These are phyloP conservation scores for Xenosphaeropsis pyriputrescens DNA, from an alignment of 2,329 filamentous ascomycete genomes.

Conservation along the genomic window DNA sequence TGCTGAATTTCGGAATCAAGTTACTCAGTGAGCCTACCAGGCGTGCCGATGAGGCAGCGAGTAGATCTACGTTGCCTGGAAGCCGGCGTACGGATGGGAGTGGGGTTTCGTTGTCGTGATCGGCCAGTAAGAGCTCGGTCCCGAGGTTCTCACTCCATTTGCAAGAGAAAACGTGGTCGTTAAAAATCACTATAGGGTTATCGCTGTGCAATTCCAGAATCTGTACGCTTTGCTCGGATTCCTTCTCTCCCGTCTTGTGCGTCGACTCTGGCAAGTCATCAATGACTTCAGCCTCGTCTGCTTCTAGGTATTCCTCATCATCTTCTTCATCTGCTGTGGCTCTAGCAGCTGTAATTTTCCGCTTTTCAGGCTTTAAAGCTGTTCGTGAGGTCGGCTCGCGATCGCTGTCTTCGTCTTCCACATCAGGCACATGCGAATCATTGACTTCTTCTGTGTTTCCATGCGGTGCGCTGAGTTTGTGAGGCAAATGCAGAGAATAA, in stretches of 20 bases:
- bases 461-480: too few species aligned
- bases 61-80: constrained; percentile 48
- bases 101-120: constrained; percentile 24
- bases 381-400: constrained; percentile 1
- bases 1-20: constrained; percentile 33
- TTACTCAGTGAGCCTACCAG: constrained; percentile 45
- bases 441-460: too few species aligned
- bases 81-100: constrained; percentile 34
- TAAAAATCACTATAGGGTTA: constrained; percentile 68
- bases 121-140: constrained; percentile 63
- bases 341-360: neutral
- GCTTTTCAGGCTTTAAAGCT: neutral
- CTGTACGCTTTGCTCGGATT: constrained; percentile 35
- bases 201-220: constrained; percentile 68
- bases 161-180: constrained; percentile 64
- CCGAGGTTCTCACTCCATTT: constrained; percentile 73
- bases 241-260: constrained; percentile 2
- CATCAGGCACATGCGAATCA: constrained; percentile 2
- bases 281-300: constrained; percentile 3
- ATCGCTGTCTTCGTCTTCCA: neutral
- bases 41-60: constrained; percentile 56
- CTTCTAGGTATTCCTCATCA: constrained; percentile 10
- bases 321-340: constrained; percentile 4
- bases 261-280: constrained; percentile 15
- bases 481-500: too few species aligned